Base-by-base conservation (phyloP, 495 filamentous ascomycete species). In the Hypoxylon trugodes region DNA sequence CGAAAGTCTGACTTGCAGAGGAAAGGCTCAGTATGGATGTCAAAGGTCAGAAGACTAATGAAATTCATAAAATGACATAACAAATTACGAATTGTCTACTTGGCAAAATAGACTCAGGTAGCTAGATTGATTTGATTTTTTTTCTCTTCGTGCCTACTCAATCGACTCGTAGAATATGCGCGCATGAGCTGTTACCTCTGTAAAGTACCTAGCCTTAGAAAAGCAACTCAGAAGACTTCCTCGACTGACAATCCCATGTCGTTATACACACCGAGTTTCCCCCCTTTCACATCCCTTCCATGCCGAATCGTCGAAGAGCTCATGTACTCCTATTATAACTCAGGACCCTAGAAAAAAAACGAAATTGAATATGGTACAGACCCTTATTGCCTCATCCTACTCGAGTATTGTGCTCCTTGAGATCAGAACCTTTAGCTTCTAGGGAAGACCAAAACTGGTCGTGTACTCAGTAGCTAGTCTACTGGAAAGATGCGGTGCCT, bases 401-500 rank as follows among this genome's bases (percentile, higher is more conserved):
- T 42, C 28, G 10, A 13, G n/a, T n/a, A 18, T 26, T 16, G 35
- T 30, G 15, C 32, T 59, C 52, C 6, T 16, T 21, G 26, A 35
- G 15, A 21, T 18, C 8, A 50, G 35, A 47, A 45, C 9, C 16
- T 13, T 33, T 8, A 7, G 22, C 37, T 6, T 22, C 9, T 32
- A 6, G 41, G 37, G 16, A n/a, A 24, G 15, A 8, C 6, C 18
- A 21, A 61, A 46, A 32, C 48, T 21, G 32, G 32, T 32, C 43
- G 30, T 33, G 4, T 3, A 41, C 8, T 46, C 6, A 15, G n/a
- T n/a, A n/a, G n/a, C n/a, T n/a, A 24, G 10, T n/a, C 42, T 73
- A 81, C 62, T 79, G 66, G 53, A 81, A 82, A 24, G 55, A 55
- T 4, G 78, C 76, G 4, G 73, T 70, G 3, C 80, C 80, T 49